phyloP scores from a whole-genome alignment of 768 basidiomycete species.

The Rhodotorula graminis region DNA sequence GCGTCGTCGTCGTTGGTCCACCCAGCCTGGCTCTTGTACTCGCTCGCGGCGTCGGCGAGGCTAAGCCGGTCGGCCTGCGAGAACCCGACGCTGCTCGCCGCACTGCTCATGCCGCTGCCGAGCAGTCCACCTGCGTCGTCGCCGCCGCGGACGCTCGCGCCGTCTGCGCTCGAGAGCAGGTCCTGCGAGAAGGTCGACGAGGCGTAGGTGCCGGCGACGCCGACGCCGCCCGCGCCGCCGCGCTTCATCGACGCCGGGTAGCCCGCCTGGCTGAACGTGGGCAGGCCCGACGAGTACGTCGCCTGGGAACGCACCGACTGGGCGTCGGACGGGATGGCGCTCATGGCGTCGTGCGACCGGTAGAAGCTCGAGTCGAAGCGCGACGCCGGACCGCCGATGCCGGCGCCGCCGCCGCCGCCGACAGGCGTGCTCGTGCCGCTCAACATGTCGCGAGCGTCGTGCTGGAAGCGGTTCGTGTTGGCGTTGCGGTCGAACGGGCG shows the following conservation, averaged over 20 bases:
- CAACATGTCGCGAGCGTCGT: slow-evolving; percentile 74
- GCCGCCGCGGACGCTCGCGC: slow-evolving; percentile 16
- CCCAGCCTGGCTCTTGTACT: slow-evolving; percentile 37
- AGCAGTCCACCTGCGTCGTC: slow-evolving; percentile 54
- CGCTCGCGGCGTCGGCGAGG: slow-evolving; percentile 44
- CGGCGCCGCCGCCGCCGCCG: background rate
- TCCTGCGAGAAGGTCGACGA: slow-evolving; percentile 41
- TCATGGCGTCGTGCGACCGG: slow-evolving; percentile 85
- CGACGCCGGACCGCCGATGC: slow-evolving; percentile 72
- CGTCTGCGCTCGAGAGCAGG: slow-evolving; percentile 21
- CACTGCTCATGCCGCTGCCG: slow-evolving; percentile 13
- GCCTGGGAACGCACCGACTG: slow-evolving; percentile 96
- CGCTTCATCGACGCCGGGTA: slow-evolving; percentile 48
- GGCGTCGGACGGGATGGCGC: slow-evolving; percentile 90
- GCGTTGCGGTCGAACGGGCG: slow-evolving; percentile 85
- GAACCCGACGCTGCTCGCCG: slow-evolving; percentile 61
- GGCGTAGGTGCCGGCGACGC: slow-evolving; percentile 57
- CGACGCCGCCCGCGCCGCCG: slow-evolving; percentile 46
- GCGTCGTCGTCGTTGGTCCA: slow-evolving; percentile 27
- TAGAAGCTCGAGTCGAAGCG: slow-evolving; percentile 96
- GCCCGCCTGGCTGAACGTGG: slow-evolving; percentile 65
- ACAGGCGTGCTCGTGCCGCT: slow-evolving; percentile 31
- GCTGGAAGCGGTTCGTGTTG: slow-evolving; percentile 87
- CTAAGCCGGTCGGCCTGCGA: slow-evolving; percentile 86
- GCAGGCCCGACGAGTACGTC: slow-evolving; percentile 85